Conservation (phyloP, 2,329 filamentous ascomycete species). For the Fusarium incarnatum region DNA sequence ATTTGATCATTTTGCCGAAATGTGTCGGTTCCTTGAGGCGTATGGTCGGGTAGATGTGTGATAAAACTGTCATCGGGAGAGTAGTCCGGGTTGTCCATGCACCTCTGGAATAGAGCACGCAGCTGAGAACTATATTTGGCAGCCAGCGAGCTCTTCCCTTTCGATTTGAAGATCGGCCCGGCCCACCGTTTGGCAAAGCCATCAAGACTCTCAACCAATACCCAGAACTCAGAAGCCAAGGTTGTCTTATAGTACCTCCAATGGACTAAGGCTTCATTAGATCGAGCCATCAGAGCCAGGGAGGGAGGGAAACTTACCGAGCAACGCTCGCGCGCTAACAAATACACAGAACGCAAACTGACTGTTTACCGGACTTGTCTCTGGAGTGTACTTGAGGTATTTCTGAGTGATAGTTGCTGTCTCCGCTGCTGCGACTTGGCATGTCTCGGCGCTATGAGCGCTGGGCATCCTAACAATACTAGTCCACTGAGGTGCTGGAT, state of each 20-base stretch:
- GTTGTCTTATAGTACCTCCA: conserved; percentile 36
- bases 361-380: conserved; percentile 29
- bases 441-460: conserved; percentile 61
- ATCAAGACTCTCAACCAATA: conserved; percentile 46
- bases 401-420: conserved; percentile 59
- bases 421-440: conserved; percentile 58
- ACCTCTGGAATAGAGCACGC: conserved; percentile 10
- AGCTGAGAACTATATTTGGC: conserved; percentile 27
- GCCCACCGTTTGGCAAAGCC: conserved; percentile 48
- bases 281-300: accelerated
- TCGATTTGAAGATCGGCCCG: conserved; percentile 17
- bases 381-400: conserved; percentile 55
- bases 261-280: conserved; percentile 23
- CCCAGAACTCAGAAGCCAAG: conserved; percentile 45
- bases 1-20: background rate
- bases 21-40: accelerated
- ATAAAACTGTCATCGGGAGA: conserved; percentile 24
- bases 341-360: conserved; percentile 62
- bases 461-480: conserved; percentile 53
- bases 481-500: conserved; percentile 50
- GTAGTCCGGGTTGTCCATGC: conserved; percentile 1
- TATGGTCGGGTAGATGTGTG: accelerated
- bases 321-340: conserved; percentile 57
- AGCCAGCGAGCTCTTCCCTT: background rate
- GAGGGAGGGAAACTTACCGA: conserved; percentile 35